Base-by-base conservation (phyloP, 108 stramenopile species). In the Stephanodiscus triporus region DNA sequence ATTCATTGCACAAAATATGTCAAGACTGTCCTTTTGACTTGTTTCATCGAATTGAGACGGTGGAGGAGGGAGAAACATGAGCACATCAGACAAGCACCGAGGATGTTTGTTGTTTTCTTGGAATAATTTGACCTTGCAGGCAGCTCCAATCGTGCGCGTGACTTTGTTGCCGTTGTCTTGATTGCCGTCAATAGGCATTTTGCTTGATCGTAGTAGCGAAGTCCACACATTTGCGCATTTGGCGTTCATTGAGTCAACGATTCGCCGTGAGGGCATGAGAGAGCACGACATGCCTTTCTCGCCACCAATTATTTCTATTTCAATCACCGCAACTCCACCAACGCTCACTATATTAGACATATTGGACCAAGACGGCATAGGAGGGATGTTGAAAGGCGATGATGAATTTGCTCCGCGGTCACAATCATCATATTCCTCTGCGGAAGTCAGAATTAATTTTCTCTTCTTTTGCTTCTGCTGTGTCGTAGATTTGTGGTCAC, bases 351-450 rank as follows among this genome's bases (percentile, higher is more conserved):
- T 76, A 75, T 93, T 93, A 56, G 84, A 73, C 36, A 93, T 70
- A 34, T 55, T 80, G 53, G 87, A 84, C 92, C 92, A 93, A 9
- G 85, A 76, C 7, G 92, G 92, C 55, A 79, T 42, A 8, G 64
- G 38, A 36, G 78, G 72, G 36, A 73, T 45, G 36, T 68, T 53
- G 26, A 62, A 29, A 0, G 7, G 24, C 1, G 62, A 32, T 37
- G 55, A n/a, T 68, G 55, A 32, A 26, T 37, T 51, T 32, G 47
- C n/a, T 32, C 32, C 45, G 22, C 17, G 26, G 20, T 59, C 26
- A 8, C 27, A 49, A 63, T 10, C 40, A 37, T 45, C 57, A 42
- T 74, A n/a, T 30, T 23, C 30, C n/a, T 29, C 40, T 9, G 36
- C 30, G 11, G 60, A 61, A 36, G n/a, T 4, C 34, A 16, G 19